Conservation (phyloP, 352 stramenopile species). For the Phytophthora sansomeana region DNA sequence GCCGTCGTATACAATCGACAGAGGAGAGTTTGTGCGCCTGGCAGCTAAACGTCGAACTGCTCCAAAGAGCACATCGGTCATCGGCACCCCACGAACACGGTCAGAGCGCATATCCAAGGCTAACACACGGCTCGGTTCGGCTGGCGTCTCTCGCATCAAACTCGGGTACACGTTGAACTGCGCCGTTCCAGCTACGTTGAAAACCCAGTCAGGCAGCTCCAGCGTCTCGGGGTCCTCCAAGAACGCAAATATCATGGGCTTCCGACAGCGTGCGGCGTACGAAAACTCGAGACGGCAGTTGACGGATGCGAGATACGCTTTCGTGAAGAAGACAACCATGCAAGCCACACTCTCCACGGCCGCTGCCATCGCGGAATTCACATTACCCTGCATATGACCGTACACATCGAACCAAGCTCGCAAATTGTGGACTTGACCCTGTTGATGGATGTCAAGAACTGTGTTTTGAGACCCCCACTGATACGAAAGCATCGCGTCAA, state of each 20-base stretch:
- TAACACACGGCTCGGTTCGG: slow-evolving; percentile 29
- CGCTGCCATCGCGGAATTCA: slow-evolving; percentile 68
- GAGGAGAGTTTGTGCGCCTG: slow-evolving; percentile 27
- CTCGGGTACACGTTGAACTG: slow-evolving; percentile 52
- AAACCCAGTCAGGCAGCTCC: slow-evolving; percentile 49
- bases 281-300: slow-evolving; percentile 71
- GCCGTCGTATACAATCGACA: slow-evolving; percentile 46
- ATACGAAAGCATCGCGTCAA: slow-evolving; percentile 72
- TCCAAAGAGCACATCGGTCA: slow-evolving; percentile 48
- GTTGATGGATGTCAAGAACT: slow-evolving; percentile 54
- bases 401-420: slow-evolving; percentile 68
- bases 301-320: slow-evolving; percentile 52
- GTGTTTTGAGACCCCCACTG: slow-evolving; percentile 54
- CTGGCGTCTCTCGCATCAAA: slow-evolving; percentile 19
- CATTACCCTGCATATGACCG: slow-evolving; percentile 73
- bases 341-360: slow-evolving; percentile 65
- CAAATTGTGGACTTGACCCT: slow-evolving; percentile 46
- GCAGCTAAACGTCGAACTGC: slow-evolving; percentile 52
- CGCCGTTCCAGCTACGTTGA: slow-evolving; percentile 32
- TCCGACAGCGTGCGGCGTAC: slow-evolving; percentile 50
- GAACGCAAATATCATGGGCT: slow-evolving; percentile 58
- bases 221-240: slow-evolving; percentile 45
- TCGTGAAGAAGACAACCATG: slow-evolving; percentile 64
- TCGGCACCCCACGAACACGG: slow-evolving; percentile 36
- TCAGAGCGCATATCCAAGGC: slow-evolving; percentile 45